A percentile compares a stretch with the other conserved stretches of the same genome.
These are phyloP conservation scores for Teratosphaeria nubilosa DNA, from an alignment of 2,329 filamentous ascomycete genomes.

Conservation along the genomic window DNA sequence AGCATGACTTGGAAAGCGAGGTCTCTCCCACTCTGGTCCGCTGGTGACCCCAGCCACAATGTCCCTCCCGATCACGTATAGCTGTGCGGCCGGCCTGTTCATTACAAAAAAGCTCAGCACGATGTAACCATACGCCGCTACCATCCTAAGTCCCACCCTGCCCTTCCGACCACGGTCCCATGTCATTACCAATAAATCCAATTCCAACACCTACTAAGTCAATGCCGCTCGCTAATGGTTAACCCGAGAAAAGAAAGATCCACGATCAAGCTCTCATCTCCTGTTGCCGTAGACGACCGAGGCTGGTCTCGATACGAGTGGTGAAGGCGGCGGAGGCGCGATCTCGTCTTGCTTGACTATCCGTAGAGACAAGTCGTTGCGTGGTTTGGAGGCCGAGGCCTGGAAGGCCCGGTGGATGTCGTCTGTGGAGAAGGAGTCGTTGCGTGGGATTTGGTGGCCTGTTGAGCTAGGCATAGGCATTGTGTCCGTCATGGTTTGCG, in stretches of 20 bases:
- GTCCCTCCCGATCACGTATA: not conserved
- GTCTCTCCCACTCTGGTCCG: not conserved
- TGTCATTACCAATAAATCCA: no score
- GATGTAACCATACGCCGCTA: not conserved
- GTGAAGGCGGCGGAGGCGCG: constrained; percentile 23
- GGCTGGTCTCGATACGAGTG: constrained; percentile 18
- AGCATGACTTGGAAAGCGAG: not conserved
- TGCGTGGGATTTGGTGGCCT: constrained; percentile 18
- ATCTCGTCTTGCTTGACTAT: constrained; percentile 18
- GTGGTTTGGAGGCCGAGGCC: constrained; percentile 21
- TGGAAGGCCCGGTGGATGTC: constrained; percentile 26
- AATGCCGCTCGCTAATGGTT: not conserved
- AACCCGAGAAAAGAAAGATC: not conserved
- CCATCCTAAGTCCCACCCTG: no score
- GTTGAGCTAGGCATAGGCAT: constrained; percentile 21
- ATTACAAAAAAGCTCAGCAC: not conserved
- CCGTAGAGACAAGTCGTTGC: constrained; percentile 22
- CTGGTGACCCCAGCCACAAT: not conserved
- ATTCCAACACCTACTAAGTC: not conserved
- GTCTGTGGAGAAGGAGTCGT: constrained; percentile 27
- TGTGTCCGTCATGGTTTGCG: constrained; percentile 23
- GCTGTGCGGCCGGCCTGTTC: not conserved
- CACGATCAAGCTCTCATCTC: constrained; percentile 5
- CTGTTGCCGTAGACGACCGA: constrained; percentile 17
- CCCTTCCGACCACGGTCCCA: no score